A percentile compares a stretch with the other conserved stretches of the same genome.
phyloP scores from a whole-genome alignment of 164 flowering plant species.

The Umbellularia californica region DNA sequence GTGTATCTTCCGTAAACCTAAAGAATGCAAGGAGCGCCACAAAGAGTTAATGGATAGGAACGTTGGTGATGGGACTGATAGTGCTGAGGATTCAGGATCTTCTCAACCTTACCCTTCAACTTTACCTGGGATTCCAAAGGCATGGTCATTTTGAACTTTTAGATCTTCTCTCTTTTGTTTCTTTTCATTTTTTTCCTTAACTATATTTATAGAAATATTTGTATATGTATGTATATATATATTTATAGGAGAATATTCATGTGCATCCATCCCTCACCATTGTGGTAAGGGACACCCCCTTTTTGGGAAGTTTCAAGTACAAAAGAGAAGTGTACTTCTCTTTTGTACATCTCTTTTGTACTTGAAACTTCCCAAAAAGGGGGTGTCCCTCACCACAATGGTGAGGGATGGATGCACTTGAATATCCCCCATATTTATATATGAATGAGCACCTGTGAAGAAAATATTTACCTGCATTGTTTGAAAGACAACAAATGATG shows the following conservation, averaged over 20 bases:
- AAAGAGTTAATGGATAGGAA: constrained; percentile 71
- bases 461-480: neutral
- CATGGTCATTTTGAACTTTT: constrained; percentile 14
- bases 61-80: constrained; percentile 89
- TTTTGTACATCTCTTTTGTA: too few relatives aligned
- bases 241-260: too few relatives aligned
- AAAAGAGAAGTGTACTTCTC: too few relatives aligned
- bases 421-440: too few relatives aligned
- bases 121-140: constrained; percentile 96
- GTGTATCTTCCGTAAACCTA: constrained; percentile 81
- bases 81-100: constrained; percentile 97
- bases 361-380: too few relatives aligned
- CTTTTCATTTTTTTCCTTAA: neutral
- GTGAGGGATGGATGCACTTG: too few relatives aligned
- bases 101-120: constrained; percentile 93
- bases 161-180: neutral
- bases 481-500: neutral
- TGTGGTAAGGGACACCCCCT: too few relatives aligned
- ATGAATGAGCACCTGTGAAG: neutral
- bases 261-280: too few relatives aligned
- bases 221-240: too few relatives aligned
- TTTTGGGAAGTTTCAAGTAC: too few relatives aligned
- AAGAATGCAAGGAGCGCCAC: constrained; percentile 94
- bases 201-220: too few relatives aligned
- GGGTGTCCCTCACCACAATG: too few relatives aligned